Conservation (phyloP, 208 protist genomes). For the Leishmania gerbilli region DNA sequence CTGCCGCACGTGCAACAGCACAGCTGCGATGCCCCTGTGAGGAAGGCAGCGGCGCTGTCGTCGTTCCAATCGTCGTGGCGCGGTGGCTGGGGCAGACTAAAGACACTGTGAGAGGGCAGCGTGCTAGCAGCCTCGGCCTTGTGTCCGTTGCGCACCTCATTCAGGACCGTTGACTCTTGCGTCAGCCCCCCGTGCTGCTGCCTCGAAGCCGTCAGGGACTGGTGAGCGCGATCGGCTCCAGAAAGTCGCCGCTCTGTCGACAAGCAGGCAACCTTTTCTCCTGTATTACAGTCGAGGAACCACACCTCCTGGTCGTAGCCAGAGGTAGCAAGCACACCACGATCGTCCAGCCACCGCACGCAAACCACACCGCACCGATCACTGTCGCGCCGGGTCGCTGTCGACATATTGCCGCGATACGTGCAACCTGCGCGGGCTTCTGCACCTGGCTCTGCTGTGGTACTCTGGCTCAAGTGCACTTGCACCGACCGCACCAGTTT, state of each 20-base stretch:
- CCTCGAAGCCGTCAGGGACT: background rate
- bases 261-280: constrained; percentile 40
- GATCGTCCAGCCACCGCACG: constrained; percentile 44
- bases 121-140: background rate
- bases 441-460: background rate
- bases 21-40: background rate
- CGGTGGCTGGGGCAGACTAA: constrained; percentile 5
- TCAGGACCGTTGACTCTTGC: background rate
- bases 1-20: constrained; percentile 7
- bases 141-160: background rate
- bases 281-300: constrained; percentile 35
- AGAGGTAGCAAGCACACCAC: constrained; percentile 44
- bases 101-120: background rate
- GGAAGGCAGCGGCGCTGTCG: background rate
- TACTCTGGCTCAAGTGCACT: constrained; percentile 14
- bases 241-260: constrained; percentile 48
- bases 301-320: constrained; percentile 58
- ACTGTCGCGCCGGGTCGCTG: background rate
- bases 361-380: constrained; percentile 15
- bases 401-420: background rate
- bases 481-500: constrained; percentile 15
- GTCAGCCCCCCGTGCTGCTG: background rate
- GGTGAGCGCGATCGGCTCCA: background rate
- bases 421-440: background rate
- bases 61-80: background rate